Evolutionary conservation across 2,329 filamentous ascomycete genomes (phyloP).

Genomic region (Botrytis fabae): DNA sequence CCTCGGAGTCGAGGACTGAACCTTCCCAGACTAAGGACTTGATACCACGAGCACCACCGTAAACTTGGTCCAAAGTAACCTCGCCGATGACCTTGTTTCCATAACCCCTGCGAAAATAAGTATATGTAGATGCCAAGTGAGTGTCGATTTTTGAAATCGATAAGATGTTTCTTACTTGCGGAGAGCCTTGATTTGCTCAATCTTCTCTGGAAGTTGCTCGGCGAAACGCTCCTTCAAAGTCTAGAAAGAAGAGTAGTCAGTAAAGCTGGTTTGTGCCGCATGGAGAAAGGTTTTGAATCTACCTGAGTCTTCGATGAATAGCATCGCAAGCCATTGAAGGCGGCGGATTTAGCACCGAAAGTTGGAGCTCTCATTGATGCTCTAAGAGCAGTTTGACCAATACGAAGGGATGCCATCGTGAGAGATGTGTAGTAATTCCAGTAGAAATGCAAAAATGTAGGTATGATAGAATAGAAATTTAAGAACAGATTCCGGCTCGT

Average conservation of each 20-base stretch:
- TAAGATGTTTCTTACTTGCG: conserved; percentile 69
- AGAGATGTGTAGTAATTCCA: conserved; percentile 12
- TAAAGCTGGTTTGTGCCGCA: conserved; percentile 32
- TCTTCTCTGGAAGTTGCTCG: conserved; percentile 90
- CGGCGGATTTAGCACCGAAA: conserved; percentile 66
- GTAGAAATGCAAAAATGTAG: conserved; percentile 33
- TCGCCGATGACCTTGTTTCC: conserved; percentile 95
- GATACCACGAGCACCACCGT: conserved; percentile 98
- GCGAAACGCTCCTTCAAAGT: conserved; percentile 98
- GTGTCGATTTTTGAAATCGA: neutral
- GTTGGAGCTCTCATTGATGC: conserved; percentile 68
- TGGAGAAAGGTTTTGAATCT: conserved; percentile 41
- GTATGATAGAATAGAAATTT: conserved; percentile 41
- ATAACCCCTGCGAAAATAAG: conserved; percentile 66
- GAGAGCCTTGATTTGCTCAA: conserved; percentile 99
- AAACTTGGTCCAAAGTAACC: conserved; percentile 98
- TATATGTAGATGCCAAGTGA: conserved; percentile 25
- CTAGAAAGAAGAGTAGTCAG: conserved; percentile 49
- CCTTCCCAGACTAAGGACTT: conserved; percentile 99
- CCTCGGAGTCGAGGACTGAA: conserved; percentile 95
- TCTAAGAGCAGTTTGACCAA: conserved; percentile 80
- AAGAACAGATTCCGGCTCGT: conserved; percentile 15
- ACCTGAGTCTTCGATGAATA: conserved; percentile 94
- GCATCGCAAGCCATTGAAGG: conserved; percentile 81
- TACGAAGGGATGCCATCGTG: conserved; percentile 81